A percentile compares a stretch with the other conserved stretches of the same genome.
Evolutionary conservation across 306 rosid species (phyloP).

Genomic region (Trichosanthes cucumerina): DNA sequence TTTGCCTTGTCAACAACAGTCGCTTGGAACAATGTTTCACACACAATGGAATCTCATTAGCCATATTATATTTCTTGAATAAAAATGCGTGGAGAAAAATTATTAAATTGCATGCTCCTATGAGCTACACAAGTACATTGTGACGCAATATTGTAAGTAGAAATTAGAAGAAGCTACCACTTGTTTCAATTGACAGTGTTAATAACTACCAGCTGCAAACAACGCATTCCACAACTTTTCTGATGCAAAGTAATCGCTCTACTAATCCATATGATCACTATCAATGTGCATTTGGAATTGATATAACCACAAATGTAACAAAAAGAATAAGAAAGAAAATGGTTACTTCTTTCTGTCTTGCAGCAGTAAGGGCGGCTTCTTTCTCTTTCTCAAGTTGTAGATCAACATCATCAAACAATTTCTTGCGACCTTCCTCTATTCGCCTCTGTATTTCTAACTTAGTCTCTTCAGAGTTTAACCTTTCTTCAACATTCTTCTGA

Average conservation of each 20-base stretch:
- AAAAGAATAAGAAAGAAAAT: not conserved
- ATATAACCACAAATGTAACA: not conserved
- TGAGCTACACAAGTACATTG: not conserved
- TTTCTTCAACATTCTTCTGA: conserved; percentile 54
- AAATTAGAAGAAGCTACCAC: not conserved
- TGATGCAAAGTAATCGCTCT: not conserved
- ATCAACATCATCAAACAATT: conserved; percentile 50
- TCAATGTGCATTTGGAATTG: not conserved
- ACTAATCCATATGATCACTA: not conserved
- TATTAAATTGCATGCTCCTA: not conserved
- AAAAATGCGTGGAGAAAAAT: not conserved
- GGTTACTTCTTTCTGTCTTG: conserved; percentile 60
- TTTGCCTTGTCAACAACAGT: not conserved
- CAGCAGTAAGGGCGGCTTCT: conserved; percentile 63
- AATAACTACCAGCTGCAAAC: not conserved
- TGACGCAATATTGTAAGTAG: not conserved
- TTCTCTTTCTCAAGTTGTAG: conserved; percentile 67
- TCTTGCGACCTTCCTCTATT: conserved; percentile 60
- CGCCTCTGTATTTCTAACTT: conserved; percentile 50
- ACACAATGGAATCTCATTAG: not conserved
- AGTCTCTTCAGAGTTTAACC: conserved; percentile 49
- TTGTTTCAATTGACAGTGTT: not conserved
- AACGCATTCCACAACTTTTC: not conserved
- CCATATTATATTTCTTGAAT: not conserved
- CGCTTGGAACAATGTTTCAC: not conserved